Percentiles rank a stretch among this genome's conserved stretches.
These are phyloP conservation scores for Calcarisporium arbuscula DNA, from an alignment of 2,329 filamentous ascomycete species.

Conservation along the genomic window DNA sequence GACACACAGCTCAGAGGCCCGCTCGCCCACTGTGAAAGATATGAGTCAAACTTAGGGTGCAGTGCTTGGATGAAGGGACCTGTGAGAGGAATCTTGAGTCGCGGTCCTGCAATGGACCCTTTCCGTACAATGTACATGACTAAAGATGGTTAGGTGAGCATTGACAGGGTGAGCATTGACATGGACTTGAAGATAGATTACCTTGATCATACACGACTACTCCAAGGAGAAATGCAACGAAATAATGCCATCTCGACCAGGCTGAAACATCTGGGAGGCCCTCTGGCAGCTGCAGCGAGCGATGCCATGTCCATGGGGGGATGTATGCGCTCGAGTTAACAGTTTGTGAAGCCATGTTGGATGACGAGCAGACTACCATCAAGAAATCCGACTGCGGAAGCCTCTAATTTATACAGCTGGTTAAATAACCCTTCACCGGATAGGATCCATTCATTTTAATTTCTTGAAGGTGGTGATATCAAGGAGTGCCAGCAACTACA, in stretches of 20 bases:
- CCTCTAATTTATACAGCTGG: too few species aligned
- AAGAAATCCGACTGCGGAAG: too few species aligned
- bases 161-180: too few species aligned
- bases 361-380: too few species aligned
- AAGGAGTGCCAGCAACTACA: conserved; percentile 4
- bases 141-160: conserved; percentile 23
- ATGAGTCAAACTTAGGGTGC: conserved; percentile 65
- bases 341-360: background rate
- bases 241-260: conserved; percentile 23
- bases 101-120: conserved; percentile 55
- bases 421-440: too few species aligned
- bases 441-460: too few species aligned
- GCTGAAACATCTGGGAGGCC: too few species aligned
- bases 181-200: too few species aligned
- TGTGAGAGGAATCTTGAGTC: conserved; percentile 61
- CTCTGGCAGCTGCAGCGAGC: too few species aligned
- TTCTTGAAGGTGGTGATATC: too few species aligned
- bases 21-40: conserved; percentile 71
- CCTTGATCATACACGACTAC: conserved; percentile 35
- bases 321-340: too few species aligned
- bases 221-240: conserved; percentile 23
- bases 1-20: conserved; percentile 77
- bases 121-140: conserved; percentile 57
- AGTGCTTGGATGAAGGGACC: conserved; percentile 73
- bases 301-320: too few species aligned